phyloP scores from a whole-genome alignment of 2,329 filamentous ascomycete species.

The Coleophoma crateriformis region DNA sequence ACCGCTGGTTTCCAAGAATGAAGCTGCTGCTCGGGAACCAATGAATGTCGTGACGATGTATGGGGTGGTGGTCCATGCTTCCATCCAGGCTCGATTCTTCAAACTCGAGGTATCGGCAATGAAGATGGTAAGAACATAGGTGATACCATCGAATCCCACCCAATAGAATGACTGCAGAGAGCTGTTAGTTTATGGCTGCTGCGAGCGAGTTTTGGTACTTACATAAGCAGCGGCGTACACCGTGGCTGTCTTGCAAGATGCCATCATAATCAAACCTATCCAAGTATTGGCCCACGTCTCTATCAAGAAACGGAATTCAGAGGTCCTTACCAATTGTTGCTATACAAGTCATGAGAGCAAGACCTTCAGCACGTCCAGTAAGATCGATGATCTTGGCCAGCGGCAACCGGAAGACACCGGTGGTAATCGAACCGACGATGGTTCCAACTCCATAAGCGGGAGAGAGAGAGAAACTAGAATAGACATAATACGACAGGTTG shows the following conservation, averaged over 20 bases:
- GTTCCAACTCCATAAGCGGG: slow-evolving; percentile 16
- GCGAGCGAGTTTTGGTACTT: no score
- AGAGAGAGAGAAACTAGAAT: slow-evolving; percentile 15
- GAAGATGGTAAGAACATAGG: slow-evolving; percentile 58
- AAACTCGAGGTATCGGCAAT: slow-evolving; percentile 63
- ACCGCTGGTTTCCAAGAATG: slow-evolving; percentile 39
- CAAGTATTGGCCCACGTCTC: neutral
- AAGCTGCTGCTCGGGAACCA: slow-evolving; percentile 49
- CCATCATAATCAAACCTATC: slow-evolving; percentile 58
- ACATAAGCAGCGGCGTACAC: slow-evolving; percentile 48
- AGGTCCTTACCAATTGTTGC: slow-evolving; percentile 33
- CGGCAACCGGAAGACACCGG: slow-evolving; percentile 11
- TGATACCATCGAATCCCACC: slow-evolving; percentile 31
- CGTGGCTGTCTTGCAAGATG: slow-evolving; percentile 52
- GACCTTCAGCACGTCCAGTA: slow-evolving; percentile 61
- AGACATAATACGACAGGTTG: slow-evolving; percentile 14
- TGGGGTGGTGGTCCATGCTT: slow-evolving; percentile 57
- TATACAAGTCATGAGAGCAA: slow-evolving; percentile 46
- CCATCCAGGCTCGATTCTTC: slow-evolving; percentile 47
- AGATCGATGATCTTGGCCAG: slow-evolving; percentile 64
- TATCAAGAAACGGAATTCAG: neutral
- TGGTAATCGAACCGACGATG: slow-evolving; percentile 18
- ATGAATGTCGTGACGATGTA: slow-evolving; percentile 63
- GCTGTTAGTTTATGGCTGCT: no score
- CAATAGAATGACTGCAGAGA: slow-evolving; percentile 14